These are phyloP conservation scores for Ustilaginoidea virens DNA, from an alignment of 2,329 filamentous ascomycete species.

Conservation along the genomic window DNA sequence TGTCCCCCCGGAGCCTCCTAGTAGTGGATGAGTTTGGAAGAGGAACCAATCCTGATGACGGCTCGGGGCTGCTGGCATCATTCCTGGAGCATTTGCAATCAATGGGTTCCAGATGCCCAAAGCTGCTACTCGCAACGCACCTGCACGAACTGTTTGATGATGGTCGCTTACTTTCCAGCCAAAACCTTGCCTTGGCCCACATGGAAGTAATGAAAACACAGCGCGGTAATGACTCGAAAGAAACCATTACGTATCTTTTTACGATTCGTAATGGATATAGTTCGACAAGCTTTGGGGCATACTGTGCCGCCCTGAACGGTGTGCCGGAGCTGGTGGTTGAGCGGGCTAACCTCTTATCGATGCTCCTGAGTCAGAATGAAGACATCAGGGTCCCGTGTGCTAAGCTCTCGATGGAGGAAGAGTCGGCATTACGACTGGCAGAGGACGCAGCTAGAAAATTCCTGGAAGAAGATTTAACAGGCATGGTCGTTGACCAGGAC, in stretches of 20 bases:
- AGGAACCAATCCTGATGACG: constrained; percentile 42
- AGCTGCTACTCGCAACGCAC: constrained; percentile 46
- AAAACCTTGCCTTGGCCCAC: constrained; percentile 44
- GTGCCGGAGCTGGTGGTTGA: constrained; percentile 57
- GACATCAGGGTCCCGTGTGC: constrained; percentile 63
- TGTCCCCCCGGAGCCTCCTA: constrained; percentile 62
- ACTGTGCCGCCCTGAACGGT: constrained; percentile 77
- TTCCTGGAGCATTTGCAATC: constrained; percentile 40
- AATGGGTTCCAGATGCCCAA: constrained; percentile 31
- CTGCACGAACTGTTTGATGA: constrained; percentile 60
- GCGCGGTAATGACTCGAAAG: constrained; percentile 30
- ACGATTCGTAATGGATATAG: constrained; percentile 52
- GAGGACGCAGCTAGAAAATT: constrained; percentile 45
- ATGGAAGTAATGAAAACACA: constrained; percentile 53
- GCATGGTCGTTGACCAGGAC: not conserved
- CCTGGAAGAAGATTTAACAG: constrained; percentile 18
- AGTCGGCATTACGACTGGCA: constrained; percentile 50
- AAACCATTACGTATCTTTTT: constrained; percentile 63
- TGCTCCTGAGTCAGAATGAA: constrained; percentile 54
- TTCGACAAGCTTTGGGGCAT: constrained; percentile 68
- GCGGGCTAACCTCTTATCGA: constrained; percentile 59
- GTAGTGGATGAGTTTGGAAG: constrained; percentile 87
- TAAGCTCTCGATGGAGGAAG: constrained; percentile 47
- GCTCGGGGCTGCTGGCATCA: constrained; percentile 41
- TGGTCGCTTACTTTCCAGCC: constrained; percentile 34